Evolutionary conservation across 2,329 filamentous ascomycete genomes (phyloP).

Genomic region (Epichloe sibirici): DNA sequence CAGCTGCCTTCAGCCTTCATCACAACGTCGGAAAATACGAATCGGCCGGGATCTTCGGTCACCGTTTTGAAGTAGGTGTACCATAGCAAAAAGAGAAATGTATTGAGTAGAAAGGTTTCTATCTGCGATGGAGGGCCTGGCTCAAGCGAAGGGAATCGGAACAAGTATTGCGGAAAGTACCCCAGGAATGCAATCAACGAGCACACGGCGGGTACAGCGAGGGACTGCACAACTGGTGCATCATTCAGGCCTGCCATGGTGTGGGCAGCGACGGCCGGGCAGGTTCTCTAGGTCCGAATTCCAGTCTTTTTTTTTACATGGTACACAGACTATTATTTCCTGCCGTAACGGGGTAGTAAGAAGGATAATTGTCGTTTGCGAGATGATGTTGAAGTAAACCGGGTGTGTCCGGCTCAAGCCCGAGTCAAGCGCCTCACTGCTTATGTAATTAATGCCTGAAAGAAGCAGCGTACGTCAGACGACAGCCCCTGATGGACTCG

Average conservation of each 20-base stretch:
- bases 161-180: constrained; percentile 61
- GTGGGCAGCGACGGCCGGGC: not conserved
- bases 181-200: constrained; percentile 55
- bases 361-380: too few species aligned
- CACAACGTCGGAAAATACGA: constrained; percentile 28
- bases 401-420: not conserved
- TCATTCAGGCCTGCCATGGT: constrained; percentile 30
- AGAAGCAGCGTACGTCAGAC: not conserved
- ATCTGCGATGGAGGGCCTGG: constrained; percentile 45
- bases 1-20: constrained; percentile 34
- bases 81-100: constrained; percentile 50
- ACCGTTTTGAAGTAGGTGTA: constrained; percentile 55
- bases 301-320: not conserved
- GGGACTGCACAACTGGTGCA: constrained; percentile 32
- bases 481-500: not conserved
- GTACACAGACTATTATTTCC: not conserved
- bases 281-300: not conserved
- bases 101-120: constrained; percentile 54
- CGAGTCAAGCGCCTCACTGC: not conserved
- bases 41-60: constrained; percentile 45
- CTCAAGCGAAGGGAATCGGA: constrained; percentile 42
- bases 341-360: too few species aligned
- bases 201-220: constrained; percentile 59
- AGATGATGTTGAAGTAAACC: not conserved
- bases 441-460: not conserved